Conservation (phyloP, 306 rosid species). For the Cicer chorassanicum region DNA sequence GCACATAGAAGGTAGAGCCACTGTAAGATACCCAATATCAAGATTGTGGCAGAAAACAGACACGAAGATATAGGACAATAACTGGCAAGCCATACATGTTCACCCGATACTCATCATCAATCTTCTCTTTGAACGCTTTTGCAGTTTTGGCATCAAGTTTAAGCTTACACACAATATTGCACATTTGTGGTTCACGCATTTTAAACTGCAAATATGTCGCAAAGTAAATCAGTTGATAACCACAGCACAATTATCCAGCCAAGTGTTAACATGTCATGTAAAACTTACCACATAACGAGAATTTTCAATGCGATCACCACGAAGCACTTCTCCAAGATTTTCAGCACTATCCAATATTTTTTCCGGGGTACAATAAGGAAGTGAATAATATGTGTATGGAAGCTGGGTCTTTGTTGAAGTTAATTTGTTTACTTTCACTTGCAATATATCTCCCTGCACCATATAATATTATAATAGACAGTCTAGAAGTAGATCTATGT, state of each 20-base stretch:
- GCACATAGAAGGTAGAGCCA: slow-evolving; percentile 35
- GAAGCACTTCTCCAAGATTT: slow-evolving; percentile 98
- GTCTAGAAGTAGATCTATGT: slow-evolving; percentile 27
- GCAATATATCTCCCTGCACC: slow-evolving; percentile 85
- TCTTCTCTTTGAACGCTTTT: slow-evolving; percentile 91
- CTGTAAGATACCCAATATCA: slow-evolving; percentile 18
- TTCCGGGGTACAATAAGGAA: slow-evolving; percentile 68
- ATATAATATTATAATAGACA: slow-evolving; percentile 33
- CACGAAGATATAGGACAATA: not conserved
- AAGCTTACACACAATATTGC: slow-evolving; percentile 64
- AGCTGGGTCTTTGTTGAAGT: slow-evolving; percentile 95
- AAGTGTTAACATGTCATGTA: slow-evolving; percentile 3
- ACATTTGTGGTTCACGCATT: slow-evolving; percentile 95
- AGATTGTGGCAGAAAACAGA: not conserved
- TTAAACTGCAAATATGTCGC: slow-evolving; percentile 68
- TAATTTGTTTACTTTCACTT: slow-evolving; percentile 95
- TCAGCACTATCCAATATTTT: slow-evolving; percentile 88
- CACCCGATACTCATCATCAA: slow-evolving; percentile 92
- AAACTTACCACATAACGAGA: slow-evolving; percentile 78
- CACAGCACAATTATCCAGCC: slow-evolving; percentile 13
- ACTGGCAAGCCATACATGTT: slow-evolving; percentile 71
- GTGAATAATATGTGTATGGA: slow-evolving; percentile 90
- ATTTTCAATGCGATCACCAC: slow-evolving; percentile 98
- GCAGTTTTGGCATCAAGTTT: slow-evolving; percentile 75
- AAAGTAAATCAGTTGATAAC: slow-evolving; percentile 41